Base-by-base conservation (phyloP, 768 basidiomycete genomes). In the Suillus tomentosus region DNA sequence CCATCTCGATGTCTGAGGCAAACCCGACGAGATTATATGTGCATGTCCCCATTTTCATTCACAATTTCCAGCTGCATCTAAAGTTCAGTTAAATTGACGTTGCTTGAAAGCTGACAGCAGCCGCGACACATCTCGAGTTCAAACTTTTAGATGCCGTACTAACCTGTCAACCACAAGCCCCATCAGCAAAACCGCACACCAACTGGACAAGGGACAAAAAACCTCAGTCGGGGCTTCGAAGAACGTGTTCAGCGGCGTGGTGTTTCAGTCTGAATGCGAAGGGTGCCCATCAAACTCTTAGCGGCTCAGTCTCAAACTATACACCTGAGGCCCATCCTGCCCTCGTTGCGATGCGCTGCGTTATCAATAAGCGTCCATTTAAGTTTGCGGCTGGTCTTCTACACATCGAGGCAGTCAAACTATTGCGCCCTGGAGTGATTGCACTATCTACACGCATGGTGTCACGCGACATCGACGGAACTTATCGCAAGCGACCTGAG, bases 351-450 rank as follows among this genome's bases (percentile, higher is more conserved):
- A 17, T 77, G 40, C 63, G 68, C 7, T 74, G 67, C 42, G 73
- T 75, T 8, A 55, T 57, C 51, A 50, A 58, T 13, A 62, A 68
- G 22, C 66, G 67, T 24, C 73, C 73, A 3, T 71, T 75, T 66
- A 76, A 73, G 48, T 56, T 56, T 3, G 65, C 74, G 9, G 34
- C 51, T 7, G 74, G 76, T 65, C 43, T 62, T 13, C 65, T 68
- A 22, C 76, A 75, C 55, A 40, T 45, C 8, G 60, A 51, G 10
- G 73, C 76, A 54, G 74, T 76, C 17, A 65, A 72, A 45, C 66
- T 76, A 61, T 67, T 76, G 13, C 67, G 68, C 1, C 76, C 76
- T 5, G 71, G 69, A 5, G 73, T 71, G 1, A n/a, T 39, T 6
- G 10, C 76, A 36, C 74, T 72, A 3, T 48, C 62, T 42, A 70